Evolutionary conservation across 202 grass and related monocot species (phyloP), one percentile per base, ranked within the genome.

Genomic region (Panicum virgatum): DNA sequence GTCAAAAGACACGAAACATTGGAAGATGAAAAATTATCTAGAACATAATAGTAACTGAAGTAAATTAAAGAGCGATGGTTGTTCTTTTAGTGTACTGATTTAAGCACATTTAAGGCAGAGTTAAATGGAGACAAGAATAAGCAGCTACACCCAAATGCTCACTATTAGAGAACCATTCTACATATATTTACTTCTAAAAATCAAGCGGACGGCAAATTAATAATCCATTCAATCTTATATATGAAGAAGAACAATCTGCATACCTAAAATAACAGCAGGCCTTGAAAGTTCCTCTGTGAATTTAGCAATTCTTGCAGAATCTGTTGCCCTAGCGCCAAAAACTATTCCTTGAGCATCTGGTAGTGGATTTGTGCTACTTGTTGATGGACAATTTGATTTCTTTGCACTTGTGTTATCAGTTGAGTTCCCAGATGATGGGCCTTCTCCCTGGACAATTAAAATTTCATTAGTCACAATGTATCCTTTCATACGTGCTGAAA

Each of bases 181-280:
- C n/a, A 30, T 34, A 86, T 59, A 5, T 9, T 45, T 70, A 51
- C 46, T 29, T 12, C 26, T 14, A 20, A 67, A 76, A 42, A 37
- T 2, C n/a, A 56, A 86, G 0, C 23, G 6, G 19, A 43, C 5
- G 30, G 23, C 0, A 9, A n/a, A 54, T 15, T 52, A 12, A 72
- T 74, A 23, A 23, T 48, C 19, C 23, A 51, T 80, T 61, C 37
- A 66, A 67, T 32, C 20, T n/a, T 74, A 61, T 60, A 61, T 32
- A 68, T 19, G 9, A 32, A 12, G 18, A 64, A 63, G 38, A 78
- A 76, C 30, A 53, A 26, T 58, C 11, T 7, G 45, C 16, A 22
- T 87, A 97, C 94, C 88, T 84, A 94, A 88, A 56, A 92, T 92
- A 73, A 94, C 88, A 75, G 90, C 86, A 87, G 89, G 86, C 52